Evolutionary conservation across 768 basidiomycete genomes (phyloP).

Genomic region (Boletus rubescentipes): DNA sequence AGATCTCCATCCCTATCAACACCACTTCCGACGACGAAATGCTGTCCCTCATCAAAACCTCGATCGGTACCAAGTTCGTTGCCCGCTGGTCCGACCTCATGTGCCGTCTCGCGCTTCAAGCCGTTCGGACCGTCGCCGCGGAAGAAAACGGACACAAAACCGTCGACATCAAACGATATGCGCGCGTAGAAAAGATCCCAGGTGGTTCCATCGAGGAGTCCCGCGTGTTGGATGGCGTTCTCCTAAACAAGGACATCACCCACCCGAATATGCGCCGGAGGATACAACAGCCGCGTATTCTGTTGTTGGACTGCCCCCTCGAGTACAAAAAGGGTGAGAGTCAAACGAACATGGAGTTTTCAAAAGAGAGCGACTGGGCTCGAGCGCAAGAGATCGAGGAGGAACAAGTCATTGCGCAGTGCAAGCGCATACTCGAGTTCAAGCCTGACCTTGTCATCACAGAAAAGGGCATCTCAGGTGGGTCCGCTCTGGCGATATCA

Average conservation of each 20-base stretch:
- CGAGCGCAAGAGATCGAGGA: slow-evolving; percentile 93
- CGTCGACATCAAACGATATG: slow-evolving; percentile 98
- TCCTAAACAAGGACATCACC: slow-evolving; percentile 99
- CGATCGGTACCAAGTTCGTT: slow-evolving; percentile 98
- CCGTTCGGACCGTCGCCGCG: slow-evolving; percentile 83
- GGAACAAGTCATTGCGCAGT: slow-evolving; percentile 89
- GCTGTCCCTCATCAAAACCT: slow-evolving; percentile 96
- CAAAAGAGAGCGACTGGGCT: slow-evolving; percentile 91
- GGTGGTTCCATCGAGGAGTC: slow-evolving; percentile 97
- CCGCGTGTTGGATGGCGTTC: slow-evolving; percentile 82
- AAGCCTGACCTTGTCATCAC: slow-evolving; percentile 95
- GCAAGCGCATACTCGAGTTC: slow-evolving; percentile 83
- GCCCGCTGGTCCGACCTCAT: slow-evolving; percentile 96
- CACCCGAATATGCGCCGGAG: slow-evolving; percentile 95
- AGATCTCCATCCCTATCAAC: slow-evolving; percentile 89
- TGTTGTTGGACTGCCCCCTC: slow-evolving; percentile 90
- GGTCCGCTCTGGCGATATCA: slow-evolving; percentile 21
- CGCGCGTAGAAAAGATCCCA: slow-evolving; percentile 94
- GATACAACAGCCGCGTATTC: slow-evolving; percentile 85
- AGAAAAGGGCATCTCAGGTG: slow-evolving; percentile 96
- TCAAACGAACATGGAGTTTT: slow-evolving; percentile 98
- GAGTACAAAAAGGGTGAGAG: slow-evolving; percentile 99
- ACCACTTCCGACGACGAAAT: slow-evolving; percentile 83
- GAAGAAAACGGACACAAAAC: slow-evolving; percentile 78
- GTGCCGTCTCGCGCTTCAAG: slow-evolving; percentile 92